A percentile compares a stretch with the other conserved stretches of the same genome.
Evolutionary conservation across 129 eudicot species (phyloP).

Genomic region (Chrysanthemum makinoi): DNA sequence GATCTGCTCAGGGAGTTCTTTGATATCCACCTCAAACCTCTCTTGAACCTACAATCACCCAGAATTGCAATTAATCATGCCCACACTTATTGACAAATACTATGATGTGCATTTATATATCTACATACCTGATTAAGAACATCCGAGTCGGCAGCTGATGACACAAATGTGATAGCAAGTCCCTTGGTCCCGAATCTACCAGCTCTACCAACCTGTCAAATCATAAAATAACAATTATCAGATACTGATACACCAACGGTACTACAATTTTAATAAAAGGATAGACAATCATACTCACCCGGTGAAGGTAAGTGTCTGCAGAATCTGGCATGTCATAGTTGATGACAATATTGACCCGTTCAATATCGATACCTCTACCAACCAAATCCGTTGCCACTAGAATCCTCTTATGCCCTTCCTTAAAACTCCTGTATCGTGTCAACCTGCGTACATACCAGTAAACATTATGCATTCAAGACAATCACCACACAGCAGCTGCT

Average conservation of each 20-base stretch:
- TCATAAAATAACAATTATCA: not conserved
- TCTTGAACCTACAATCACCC: slow-evolving; percentile 30
- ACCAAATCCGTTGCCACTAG: slow-evolving; percentile 28
- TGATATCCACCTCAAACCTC: slow-evolving; percentile 45
- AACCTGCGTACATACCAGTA: slow-evolving; percentile 10
- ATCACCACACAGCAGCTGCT: too few species aligned
- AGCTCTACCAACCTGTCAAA: slow-evolving; percentile 26
- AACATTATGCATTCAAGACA: too few species aligned
- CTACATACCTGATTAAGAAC: slow-evolving; percentile 33
- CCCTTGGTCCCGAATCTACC: slow-evolving; percentile 32
- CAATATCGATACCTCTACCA: slow-evolving; percentile 27
- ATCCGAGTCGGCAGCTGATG: slow-evolving; percentile 29
- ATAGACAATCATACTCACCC: not conserved
- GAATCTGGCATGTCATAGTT: slow-evolving; percentile 29
- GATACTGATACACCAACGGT: not conserved
- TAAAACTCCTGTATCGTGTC: slow-evolving; percentile 23
- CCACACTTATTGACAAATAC: not conserved
- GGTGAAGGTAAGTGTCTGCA: slow-evolving; percentile 29
- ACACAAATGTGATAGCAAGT: slow-evolving; percentile 29
- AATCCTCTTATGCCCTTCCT: slow-evolving; percentile 36
- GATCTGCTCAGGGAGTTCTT: slow-evolving; percentile 82
- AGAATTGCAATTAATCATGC: not conserved
- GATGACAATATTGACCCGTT: slow-evolving; percentile 23
- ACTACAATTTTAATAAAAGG: not conserved
- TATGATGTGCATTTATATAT: not conserved